phyloP scores from a whole-genome alignment of 2,329 filamentous ascomycete species.

The Calonectria pseudoturangicola region DNA sequence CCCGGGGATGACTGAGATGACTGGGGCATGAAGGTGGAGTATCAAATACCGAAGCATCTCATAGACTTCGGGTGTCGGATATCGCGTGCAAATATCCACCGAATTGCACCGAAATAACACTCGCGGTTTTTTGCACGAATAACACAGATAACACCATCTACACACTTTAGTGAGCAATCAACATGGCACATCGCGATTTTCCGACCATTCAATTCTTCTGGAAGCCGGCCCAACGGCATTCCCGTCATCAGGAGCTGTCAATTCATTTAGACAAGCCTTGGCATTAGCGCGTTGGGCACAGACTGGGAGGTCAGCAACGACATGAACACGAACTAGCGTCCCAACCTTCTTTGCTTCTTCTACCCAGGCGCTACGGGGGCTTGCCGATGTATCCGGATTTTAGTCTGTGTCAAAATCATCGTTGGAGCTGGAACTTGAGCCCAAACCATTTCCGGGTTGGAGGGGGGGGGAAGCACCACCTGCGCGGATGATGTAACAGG shows the following conservation, averaged over 20 bases:
- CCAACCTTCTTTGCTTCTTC: constrained; percentile 24
- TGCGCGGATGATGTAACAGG: not conserved
- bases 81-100: not conserved
- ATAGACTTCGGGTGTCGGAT: not conserved
- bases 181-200: not conserved
- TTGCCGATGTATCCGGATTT: constrained; percentile 1
- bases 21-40: not conserved
- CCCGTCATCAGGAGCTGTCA: not conserved
- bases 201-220: not conserved
- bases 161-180: not conserved
- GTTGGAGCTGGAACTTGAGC: not conserved
- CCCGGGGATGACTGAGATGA: not conserved
- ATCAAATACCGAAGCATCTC: not conserved
- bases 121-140: not conserved
- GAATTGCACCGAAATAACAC: not conserved
- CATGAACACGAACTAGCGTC: not conserved
- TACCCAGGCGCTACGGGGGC: not conserved
- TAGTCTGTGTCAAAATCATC: constrained; percentile 5
- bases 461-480: not conserved
- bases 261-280: not conserved
- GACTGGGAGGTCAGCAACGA: not conserved
- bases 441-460: not conserved
- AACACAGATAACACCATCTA: not conserved
- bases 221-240: not conserved
- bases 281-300: not conserved